Evolutionary conservation across 331 rosid genomes (phyloP).

Genomic region (Rhamnella rubrinervis): DNA sequence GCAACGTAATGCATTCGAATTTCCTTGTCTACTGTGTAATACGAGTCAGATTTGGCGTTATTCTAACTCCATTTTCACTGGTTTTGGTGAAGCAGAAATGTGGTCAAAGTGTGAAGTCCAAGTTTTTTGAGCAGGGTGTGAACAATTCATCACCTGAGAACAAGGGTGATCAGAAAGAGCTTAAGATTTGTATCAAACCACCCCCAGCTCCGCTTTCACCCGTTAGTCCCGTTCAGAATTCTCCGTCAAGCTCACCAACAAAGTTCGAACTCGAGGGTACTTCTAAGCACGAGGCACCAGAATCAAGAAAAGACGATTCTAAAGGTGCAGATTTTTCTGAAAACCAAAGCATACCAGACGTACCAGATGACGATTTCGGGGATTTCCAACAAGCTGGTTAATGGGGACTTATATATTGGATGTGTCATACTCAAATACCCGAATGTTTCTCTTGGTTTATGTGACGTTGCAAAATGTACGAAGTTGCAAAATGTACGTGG

Average conservation of each 20-base stretch:
- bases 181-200: slow-evolving; percentile 52
- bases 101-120: slow-evolving; percentile 53
- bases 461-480: neutral
- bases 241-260: slow-evolving; percentile 40
- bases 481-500: neutral
- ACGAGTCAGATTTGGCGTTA: neutral
- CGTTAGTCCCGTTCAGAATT: slow-evolving; percentile 27
- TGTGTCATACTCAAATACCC: slow-evolving; percentile 18
- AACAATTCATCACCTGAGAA: slow-evolving; percentile 47
- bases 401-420: slow-evolving; percentile 19
- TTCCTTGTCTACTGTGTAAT: slow-evolving; percentile 14
- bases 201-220: slow-evolving; percentile 70
- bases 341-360: slow-evolving; percentile 52
- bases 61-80: slow-evolving; percentile 14
- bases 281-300: slow-evolving; percentile 24
- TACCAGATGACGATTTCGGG: slow-evolving; percentile 87
- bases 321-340: slow-evolving; percentile 30
- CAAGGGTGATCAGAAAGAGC: slow-evolving; percentile 52
- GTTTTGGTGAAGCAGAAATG: slow-evolving; percentile 52
- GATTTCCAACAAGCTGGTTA: slow-evolving; percentile 86
- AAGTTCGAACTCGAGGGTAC: slow-evolving; percentile 47
- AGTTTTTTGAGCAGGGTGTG: slow-evolving; percentile 53
- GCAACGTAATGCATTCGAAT: slow-evolving; percentile 40
- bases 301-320: slow-evolving; percentile 38
- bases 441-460: slow-evolving; percentile 9